Evolutionary conservation across 139 green algal species (phyloP).

Genomic region (Closterium sp.): DNA sequence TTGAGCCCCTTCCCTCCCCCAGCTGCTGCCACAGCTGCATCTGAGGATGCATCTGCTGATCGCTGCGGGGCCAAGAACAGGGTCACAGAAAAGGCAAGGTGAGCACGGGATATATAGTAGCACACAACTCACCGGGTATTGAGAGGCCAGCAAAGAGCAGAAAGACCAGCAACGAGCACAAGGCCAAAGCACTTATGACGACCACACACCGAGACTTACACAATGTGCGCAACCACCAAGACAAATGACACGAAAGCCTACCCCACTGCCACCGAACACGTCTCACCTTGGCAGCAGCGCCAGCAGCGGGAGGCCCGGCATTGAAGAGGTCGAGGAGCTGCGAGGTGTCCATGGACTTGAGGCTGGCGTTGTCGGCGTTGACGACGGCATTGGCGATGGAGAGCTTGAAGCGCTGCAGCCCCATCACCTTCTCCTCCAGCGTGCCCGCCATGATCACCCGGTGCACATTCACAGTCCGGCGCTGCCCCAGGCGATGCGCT

Average conservation of each 20-base stretch:
- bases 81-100: background rate
- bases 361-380: constrained; percentile 72
- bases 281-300: background rate
- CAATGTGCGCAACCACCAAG: background rate
- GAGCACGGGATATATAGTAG: background rate
- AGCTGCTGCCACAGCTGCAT: constrained; percentile 14
- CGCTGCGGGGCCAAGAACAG: background rate
- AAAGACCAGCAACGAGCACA: background rate
- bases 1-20: constrained; percentile 54
- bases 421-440: constrained; percentile 73
- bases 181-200: background rate
- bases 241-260: no score
- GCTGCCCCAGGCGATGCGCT: constrained; percentile 93
- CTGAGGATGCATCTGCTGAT: background rate
- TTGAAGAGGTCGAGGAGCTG: constrained; percentile 82
- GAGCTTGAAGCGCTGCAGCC: constrained; percentile 95
- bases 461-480: constrained; percentile 92
- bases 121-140: background rate
- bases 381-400: constrained; percentile 80
- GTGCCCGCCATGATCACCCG: constrained; percentile 68
- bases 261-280: background rate
- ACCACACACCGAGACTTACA: background rate
- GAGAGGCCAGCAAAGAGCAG: background rate
- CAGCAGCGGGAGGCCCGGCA: background rate
- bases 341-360: constrained; percentile 76